Base-by-base conservation (phyloP, 352 stramenopile genomes). In the Phytophthora cryptogea region DNA sequence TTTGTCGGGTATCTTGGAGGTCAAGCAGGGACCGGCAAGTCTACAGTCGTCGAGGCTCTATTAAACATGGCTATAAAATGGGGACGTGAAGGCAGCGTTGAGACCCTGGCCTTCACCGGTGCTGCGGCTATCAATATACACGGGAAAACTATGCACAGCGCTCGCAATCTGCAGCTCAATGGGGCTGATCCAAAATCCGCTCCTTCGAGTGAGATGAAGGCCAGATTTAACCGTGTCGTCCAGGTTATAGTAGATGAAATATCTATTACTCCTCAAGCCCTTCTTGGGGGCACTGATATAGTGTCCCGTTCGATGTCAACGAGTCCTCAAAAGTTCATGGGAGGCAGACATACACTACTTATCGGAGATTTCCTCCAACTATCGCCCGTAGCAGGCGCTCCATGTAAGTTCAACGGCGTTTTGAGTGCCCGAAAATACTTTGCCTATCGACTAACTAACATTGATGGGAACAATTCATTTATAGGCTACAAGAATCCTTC, bases 291-390 rank as follows among this genome's bases (percentile, higher is more conserved):
- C 1, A 66, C 39, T 0, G 60, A 71, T 8, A 23, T 1, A 11
- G 26, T 45, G 1, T 65, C 31, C 0, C 49, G 41, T 6, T 14
- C 17, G 8, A 60, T 71, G 31, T 58, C 55, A 0, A 26, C 2
- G 11, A 32, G 1, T 2, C 26, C 23, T 0, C 0, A 31, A 0
- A 31, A 60, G 20, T 32, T 65, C 9, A 74, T 78, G 60, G 69
- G 65, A 17, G 59, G 56, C 0, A 67, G 50, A 9, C 63, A 76
- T 32, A 3, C 56, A 0, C 0, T 72, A 0, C 3, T 78, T 0
- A 48, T 35, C n/a, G 60, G 58, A 5, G 61, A 78, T 42, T 69
- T 48, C n/a, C 8, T 70, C 0, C 68, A 72, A 30, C n/a, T 72
- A 0, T 62, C 57, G 8, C 54, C 63, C 3, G 49, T 68, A 0